phyloP scores from a whole-genome alignment of 2,329 filamentous ascomycete species.

The Stachybotrys chartarum region DNA sequence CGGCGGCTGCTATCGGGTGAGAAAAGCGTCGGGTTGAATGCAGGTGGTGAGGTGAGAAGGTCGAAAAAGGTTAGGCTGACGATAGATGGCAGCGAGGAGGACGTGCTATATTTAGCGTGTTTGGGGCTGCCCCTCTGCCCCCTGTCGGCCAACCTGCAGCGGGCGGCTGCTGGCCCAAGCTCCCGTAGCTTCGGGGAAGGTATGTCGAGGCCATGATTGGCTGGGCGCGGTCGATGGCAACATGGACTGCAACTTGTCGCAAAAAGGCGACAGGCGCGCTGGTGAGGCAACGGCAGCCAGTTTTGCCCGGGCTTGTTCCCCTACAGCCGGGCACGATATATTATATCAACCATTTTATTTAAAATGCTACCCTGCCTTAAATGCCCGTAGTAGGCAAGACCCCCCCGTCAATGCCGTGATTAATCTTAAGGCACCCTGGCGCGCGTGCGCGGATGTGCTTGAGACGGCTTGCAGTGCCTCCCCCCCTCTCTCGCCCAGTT shows the following conservation, averaged over 20 bases:
- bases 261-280: background rate
- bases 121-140: background rate
- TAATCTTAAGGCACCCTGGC: background rate
- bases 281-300: constrained; percentile 1
- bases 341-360: no score
- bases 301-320: background rate
- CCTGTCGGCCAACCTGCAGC: constrained; percentile 1
- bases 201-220: constrained; percentile 13
- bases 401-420: background rate
- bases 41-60: no score
- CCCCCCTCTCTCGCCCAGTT: background rate
- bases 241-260: background rate
- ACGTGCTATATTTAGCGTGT: no score
- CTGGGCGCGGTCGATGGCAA: background rate
- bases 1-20: no score
- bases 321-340: no score
- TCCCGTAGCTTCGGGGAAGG: constrained; percentile 18
- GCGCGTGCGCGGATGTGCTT: background rate
- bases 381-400: background rate
- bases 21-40: no score
- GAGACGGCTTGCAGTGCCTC: background rate
- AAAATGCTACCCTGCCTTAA: background rate
- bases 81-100: no score
- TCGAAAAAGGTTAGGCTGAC: no score
- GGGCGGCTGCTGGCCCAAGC: constrained; percentile 18